Evolutionary conservation across 2,329 filamentous ascomycete species (phyloP).

Genomic region (Incumbomyces lentus): DNA sequence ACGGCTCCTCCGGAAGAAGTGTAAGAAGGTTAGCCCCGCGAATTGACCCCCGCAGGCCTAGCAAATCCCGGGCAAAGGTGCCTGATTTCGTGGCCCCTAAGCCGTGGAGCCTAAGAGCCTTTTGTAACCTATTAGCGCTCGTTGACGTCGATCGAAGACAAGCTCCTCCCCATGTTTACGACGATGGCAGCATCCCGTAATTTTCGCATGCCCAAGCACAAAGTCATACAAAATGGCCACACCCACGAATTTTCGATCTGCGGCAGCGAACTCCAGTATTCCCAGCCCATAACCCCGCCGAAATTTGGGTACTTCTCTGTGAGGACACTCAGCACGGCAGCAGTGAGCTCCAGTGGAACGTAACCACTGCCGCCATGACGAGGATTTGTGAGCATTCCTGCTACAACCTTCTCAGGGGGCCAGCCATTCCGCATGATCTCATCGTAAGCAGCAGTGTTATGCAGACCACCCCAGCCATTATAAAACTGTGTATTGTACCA

Average conservation of each 20-base stretch:
- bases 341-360: constrained; percentile 49
- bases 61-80: no score
- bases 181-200: constrained; percentile 26
- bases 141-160: constrained; percentile 16
- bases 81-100: no score
- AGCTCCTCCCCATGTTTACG: constrained; percentile 24
- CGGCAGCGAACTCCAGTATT: constrained; percentile 77
- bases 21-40: no score
- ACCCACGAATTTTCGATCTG: constrained; percentile 56
- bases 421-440: constrained; percentile 49
- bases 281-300: constrained; percentile 89
- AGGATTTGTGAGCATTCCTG: constrained; percentile 71
- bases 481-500: constrained; percentile 96
- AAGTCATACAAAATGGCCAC: constrained; percentile 63
- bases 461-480: constrained; percentile 70
- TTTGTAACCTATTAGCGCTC: not conserved
- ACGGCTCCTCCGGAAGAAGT: no score
- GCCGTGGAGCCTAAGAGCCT: no score
- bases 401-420: constrained; percentile 61
- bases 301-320: constrained; percentile 55
- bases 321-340: constrained; percentile 47
- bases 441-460: constrained; percentile 36
- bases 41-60: no score
- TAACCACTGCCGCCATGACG: constrained; percentile 57
- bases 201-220: constrained; percentile 35